A percentile compares a stretch with the other conserved stretches of the same genome.
These are phyloP conservation scores for Candida pseudoviswanathii DNA, from an alignment of 1,139 yeast species.

Conservation along the genomic window DNA sequence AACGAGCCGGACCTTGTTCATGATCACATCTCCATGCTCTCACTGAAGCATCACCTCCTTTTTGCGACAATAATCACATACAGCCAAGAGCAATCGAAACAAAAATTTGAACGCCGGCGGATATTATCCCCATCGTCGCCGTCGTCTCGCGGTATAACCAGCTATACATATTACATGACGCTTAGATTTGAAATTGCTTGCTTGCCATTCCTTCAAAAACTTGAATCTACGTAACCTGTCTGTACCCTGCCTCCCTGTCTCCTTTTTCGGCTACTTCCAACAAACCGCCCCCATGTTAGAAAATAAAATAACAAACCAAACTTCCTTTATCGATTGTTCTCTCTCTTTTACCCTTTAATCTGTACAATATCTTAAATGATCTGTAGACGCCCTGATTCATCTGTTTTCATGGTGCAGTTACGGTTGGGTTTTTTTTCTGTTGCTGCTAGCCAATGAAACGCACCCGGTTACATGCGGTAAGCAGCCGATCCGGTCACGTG, in stretches of 20 bases:
- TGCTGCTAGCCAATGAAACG: neutral
- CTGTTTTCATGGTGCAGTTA: neutral
- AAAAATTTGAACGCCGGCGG: too few relatives aligned
- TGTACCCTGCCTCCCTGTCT: neutral
- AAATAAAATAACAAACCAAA: neutral
- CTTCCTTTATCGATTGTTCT: neutral
- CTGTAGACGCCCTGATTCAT: neutral
- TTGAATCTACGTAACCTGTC: too few relatives aligned
- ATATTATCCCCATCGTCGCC: too few relatives aligned
- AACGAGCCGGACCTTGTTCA: too few relatives aligned
- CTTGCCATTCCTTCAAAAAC: too few relatives aligned
- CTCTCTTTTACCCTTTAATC: neutral
- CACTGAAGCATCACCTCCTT: neutral
- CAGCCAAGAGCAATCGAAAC: neutral
- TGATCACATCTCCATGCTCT: too few relatives aligned
- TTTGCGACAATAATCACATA: too few relatives aligned
- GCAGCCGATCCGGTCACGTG: too few relatives aligned
- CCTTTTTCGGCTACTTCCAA: neutral
- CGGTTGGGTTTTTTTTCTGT: neutral
- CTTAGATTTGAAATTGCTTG: neutral
- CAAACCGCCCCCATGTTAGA: too few relatives aligned
- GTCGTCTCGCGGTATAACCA: neutral
- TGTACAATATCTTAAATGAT: neutral
- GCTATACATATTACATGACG: neutral
- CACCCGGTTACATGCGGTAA: too few relatives aligned